These are phyloP conservation scores for Linum lewisii DNA, from an alignment of 345 rosid species.

Conservation along the genomic window DNA sequence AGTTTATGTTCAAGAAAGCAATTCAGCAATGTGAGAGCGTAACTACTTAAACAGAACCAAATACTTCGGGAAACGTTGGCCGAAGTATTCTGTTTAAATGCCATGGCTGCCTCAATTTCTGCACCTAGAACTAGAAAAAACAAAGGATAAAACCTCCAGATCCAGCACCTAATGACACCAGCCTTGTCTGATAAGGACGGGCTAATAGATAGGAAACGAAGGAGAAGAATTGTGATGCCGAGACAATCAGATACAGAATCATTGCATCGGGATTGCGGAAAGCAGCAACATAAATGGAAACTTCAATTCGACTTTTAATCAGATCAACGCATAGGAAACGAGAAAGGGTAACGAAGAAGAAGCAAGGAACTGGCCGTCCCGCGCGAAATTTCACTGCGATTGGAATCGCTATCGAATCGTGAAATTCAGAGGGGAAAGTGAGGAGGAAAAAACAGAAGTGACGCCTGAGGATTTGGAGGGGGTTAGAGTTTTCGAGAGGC, in stretches of 20 bases:
- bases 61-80: not conserved
- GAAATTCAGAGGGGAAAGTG: not conserved
- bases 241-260: not conserved
- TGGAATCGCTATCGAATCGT: not conserved
- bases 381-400: not conserved
- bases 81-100: not conserved
- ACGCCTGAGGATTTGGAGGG: not conserved
- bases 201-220: not conserved
- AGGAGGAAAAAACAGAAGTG: not conserved
- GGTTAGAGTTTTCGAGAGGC: not conserved
- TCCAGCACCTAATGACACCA: not conserved
- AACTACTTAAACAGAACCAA: not conserved
- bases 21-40: not conserved
- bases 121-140: not conserved
- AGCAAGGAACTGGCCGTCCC: not conserved
- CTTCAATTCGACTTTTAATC: not conserved
- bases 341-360: not conserved
- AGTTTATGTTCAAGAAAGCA: not conserved
- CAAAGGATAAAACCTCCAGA: not conserved
- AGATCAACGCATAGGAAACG: not conserved
- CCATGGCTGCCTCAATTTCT: not conserved
- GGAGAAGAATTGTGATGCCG: not conserved
- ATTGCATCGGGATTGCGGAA: not conserved
- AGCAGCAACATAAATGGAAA: not conserved
- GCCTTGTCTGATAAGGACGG: not conserved